Evolutionary conservation across 2,329 filamentous ascomycete species (phyloP), one percentile per base, ranked within the genome.

Genomic region (Fusarium verticillioides): DNA sequence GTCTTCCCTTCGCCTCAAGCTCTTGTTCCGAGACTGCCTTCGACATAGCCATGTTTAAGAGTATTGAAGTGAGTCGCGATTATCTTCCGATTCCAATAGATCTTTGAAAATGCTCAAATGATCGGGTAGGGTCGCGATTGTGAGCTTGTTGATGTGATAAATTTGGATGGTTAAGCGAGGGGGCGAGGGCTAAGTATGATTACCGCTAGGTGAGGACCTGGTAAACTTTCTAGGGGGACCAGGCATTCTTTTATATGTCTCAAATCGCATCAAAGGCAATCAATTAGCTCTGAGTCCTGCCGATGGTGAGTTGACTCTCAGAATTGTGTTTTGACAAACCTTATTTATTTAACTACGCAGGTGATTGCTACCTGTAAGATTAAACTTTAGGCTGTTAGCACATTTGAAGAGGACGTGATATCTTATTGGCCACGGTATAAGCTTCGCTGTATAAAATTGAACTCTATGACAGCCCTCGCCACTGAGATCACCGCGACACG

Each of bases 21-120:
- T 34, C 28, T 16, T 30, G 26, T 23, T 4, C 15, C 4, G 30
- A 49, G 13, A 11, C 10, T 32, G 13, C 6, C 30, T 56, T 47
- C 13, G 5, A 21, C 7, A 36, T 30, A 2, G 9, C 9, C 15
- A 30, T 34, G 7, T 34, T 56, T 19, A 47, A 6, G 44, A 64
- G 39, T 65, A 60, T 32, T 60, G 53, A 9, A 63, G 66, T 7
- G 68, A 19, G 10, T 72, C 60, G 15, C n/a, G 32, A 40, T 58
- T 57, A 11, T 16, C 53, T 5, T 19, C 53, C 2, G 42, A 7
- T 9, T 52, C 28, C 28, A 50, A 63, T 6, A 36, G 16, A 7
- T 39, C 16, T 40, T 32, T 40, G 7, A 66, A 19, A 42, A 63
- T 60, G 4, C 28, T n/a, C 50, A 58, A 73, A 30, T 59, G 54